These are phyloP conservation scores for Annulohypoxylon moriforme DNA, from an alignment of 495 filamentous ascomycete species.

Conservation along the genomic window DNA sequence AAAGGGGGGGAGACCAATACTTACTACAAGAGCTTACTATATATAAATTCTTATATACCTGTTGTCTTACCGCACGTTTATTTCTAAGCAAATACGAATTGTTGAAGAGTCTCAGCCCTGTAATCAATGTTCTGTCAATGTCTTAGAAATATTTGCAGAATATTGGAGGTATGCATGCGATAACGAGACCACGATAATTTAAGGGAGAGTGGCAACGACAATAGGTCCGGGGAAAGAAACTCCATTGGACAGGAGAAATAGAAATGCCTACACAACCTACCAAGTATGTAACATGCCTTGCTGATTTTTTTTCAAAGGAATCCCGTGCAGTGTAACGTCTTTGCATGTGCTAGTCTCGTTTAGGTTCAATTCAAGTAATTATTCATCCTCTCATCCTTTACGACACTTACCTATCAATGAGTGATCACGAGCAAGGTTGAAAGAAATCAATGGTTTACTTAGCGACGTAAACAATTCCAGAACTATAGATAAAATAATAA, in stretches of 20 bases:
- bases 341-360: background rate
- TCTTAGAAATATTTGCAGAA: slow-evolving; percentile 38
- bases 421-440: too few species aligned
- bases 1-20: background rate
- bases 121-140: slow-evolving; percentile 25
- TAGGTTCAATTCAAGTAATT: too few species aligned
- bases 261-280: slow-evolving; percentile 14
- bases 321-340: too few species aligned
- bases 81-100: background rate
- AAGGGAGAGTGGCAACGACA: slow-evolving; percentile 17
- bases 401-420: too few species aligned
- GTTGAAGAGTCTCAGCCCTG: slow-evolving; percentile 26
- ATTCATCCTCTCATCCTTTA: too few species aligned
- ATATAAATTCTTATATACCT: background rate
- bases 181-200: slow-evolving; percentile 23
- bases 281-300: slow-evolving; percentile 24
- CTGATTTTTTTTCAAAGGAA: background rate
- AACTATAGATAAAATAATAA: too few species aligned
- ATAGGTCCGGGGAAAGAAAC: slow-evolving; percentile 31
- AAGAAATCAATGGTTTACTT: too few species aligned
- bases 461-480: too few species aligned
- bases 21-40: background rate
- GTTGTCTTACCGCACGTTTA: background rate
- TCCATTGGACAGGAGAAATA: slow-evolving; percentile 15
- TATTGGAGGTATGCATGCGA: slow-evolving; percentile 31